A percentile compares a stretch with the other conserved stretches of the same genome.
Evolutionary conservation across 495 filamentous ascomycete genomes (phyloP).

Genomic region (Talaromyces thailandensis): DNA sequence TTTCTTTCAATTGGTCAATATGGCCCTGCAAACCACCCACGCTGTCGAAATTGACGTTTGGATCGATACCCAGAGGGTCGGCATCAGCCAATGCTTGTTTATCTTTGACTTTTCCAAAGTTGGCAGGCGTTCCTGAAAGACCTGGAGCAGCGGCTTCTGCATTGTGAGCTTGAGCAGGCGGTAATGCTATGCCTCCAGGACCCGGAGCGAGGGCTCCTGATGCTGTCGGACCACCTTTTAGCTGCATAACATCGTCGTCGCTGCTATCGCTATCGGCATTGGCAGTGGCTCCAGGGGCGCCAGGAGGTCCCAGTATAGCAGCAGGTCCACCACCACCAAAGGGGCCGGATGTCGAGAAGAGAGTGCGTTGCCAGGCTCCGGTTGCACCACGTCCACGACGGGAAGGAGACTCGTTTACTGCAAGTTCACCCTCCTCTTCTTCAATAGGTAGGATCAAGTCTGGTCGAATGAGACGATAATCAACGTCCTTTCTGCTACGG

Average conservation of each 20-base stretch:
- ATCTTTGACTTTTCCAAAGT: constrained; percentile 85
- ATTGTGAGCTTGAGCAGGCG: constrained; percentile 51
- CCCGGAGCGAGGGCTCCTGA: constrained; percentile 71
- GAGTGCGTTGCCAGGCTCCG: constrained; percentile 56
- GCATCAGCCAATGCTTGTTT: constrained; percentile 76
- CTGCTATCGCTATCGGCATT: constrained; percentile 92
- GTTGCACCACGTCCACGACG: constrained; percentile 47
- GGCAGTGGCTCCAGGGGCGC: constrained; percentile 60
- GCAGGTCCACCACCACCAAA: constrained; percentile 76
- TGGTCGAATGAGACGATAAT: constrained; percentile 70
- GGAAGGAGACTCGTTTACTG: constrained; percentile 56
- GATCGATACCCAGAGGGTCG: constrained; percentile 86
- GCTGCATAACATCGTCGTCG: constrained; percentile 69
- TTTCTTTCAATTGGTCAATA: constrained; percentile 94
- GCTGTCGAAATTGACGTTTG: constrained; percentile 82
- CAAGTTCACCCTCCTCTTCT: constrained; percentile 55
- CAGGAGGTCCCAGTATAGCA: constrained; percentile 69
- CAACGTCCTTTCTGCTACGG: constrained; percentile 50
- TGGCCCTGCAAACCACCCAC: constrained; percentile 87
- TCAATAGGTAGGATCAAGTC: constrained; percentile 56
- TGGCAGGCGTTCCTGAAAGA: constrained; percentile 60
- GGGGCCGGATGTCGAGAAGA: constrained; percentile 82
- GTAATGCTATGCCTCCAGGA: constrained; percentile 41
- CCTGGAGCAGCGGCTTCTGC: constrained; percentile 56
- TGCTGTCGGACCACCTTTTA: constrained; percentile 46